Evolutionary conservation across 441 rosid genomes (phyloP).

Genomic region (Pelargonium fulgidum): DNA sequence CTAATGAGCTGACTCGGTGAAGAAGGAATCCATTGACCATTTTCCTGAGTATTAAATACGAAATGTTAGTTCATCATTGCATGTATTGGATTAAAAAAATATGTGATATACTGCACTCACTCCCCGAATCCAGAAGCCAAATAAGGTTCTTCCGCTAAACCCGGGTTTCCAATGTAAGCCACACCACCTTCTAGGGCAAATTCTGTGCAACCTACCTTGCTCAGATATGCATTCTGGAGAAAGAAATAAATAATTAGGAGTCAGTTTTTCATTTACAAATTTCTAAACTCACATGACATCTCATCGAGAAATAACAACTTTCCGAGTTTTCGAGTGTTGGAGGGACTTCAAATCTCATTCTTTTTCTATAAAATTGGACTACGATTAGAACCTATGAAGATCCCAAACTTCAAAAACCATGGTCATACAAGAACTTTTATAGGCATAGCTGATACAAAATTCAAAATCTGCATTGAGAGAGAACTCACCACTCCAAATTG

Average conservation of each 20-base stretch:
- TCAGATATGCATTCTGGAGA: constrained; percentile 53
- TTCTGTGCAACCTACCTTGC: constrained; percentile 40
- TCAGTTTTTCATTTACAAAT: constrained; percentile 2
- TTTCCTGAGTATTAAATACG: constrained; percentile 33
- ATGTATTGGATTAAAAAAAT: neutral
- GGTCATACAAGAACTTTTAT: neutral
- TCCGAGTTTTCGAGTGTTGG: neutral
- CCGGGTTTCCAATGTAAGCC: constrained; percentile 42
- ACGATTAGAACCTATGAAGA: neutral
- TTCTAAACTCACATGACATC: neutral
- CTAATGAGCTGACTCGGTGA: constrained; percentile 50
- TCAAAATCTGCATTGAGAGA: neutral
- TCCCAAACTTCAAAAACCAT: neutral
- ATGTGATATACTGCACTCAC: constrained; percentile 16
- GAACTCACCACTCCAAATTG: constrained; percentile 63
- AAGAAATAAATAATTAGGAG: constrained; percentile 12
- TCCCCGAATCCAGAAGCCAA: constrained; percentile 16
- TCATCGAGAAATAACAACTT: neutral
- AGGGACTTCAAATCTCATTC: neutral
- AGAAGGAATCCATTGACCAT: constrained; percentile 64
- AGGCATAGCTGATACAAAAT: neutral
- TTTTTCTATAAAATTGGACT: neutral
- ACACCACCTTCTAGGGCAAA: constrained; percentile 28
- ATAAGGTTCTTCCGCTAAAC: constrained; percentile 17
- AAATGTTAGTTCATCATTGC: constrained; percentile 13